Evolutionary conservation across 2,329 filamentous ascomycete genomes (phyloP).

Genomic region (Trichoderma sp.): DNA sequence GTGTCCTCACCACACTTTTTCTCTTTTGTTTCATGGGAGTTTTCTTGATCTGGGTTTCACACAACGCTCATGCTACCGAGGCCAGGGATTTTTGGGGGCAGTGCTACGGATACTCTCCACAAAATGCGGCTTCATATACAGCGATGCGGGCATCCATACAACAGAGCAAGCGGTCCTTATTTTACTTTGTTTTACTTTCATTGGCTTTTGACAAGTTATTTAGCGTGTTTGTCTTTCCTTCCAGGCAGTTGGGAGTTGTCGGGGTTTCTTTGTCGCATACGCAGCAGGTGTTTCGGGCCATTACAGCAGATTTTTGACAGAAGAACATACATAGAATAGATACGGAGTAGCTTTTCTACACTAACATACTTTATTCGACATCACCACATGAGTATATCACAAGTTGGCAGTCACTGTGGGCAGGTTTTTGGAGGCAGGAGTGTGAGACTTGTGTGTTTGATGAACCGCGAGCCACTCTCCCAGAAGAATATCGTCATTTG

Average conservation of each 20-base stretch:
- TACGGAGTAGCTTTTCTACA: neutral
- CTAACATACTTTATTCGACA: neutral
- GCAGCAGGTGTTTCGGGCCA: neutral
- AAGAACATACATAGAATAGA: too few species aligned
- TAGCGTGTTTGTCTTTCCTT: constrained; percentile 5
- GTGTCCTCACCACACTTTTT: neutral
- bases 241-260: neutral
- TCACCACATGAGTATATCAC: neutral
- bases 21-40: neutral
- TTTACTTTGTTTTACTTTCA: neutral
- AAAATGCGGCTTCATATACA: neutral
- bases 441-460: neutral
- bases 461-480: neutral
- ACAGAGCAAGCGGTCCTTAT: neutral
- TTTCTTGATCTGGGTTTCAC: neutral
- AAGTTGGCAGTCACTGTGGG: neutral
- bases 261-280: neutral
- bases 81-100: neutral
- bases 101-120: neutral
- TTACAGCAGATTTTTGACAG: too few species aligned
- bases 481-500: neutral
- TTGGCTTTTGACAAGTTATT: neutral
- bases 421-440: neutral
- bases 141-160: neutral
- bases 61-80: neutral